Conservation (phyloP, 176 grass and related monocot species). For the Secale cereale region DNA sequence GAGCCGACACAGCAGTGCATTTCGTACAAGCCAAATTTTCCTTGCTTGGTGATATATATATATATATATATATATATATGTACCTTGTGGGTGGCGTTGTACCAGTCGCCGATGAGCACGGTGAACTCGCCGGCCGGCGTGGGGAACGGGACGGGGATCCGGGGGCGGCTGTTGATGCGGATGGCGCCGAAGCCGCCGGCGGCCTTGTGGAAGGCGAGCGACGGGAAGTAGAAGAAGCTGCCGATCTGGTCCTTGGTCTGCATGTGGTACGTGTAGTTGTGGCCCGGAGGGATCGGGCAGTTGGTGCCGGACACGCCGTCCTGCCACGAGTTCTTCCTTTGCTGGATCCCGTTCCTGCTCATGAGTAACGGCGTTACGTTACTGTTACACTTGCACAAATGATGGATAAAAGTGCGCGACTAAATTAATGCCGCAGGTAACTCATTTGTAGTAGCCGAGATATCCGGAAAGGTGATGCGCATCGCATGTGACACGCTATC, state of each 20-base stretch:
- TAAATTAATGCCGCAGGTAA: background rate
- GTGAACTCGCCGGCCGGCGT: constrained; percentile 57
- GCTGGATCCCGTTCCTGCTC: constrained; percentile 74
- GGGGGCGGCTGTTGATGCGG: constrained; percentile 46
- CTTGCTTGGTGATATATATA: too few species aligned
- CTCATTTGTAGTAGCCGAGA: background rate
- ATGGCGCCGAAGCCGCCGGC: constrained; percentile 71
- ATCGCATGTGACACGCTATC: too few species aligned
- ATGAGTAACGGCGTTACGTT: too few species aligned
- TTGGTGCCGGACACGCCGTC: constrained; percentile 82
- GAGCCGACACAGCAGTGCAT: background rate
- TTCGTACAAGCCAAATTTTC: background rate
- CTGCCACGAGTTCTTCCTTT: constrained; percentile 79
- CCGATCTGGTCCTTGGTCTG: constrained; percentile 95
- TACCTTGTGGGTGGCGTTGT: constrained; percentile 54
- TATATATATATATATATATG: too few species aligned
- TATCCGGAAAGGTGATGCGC: background rate
- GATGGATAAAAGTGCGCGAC: background rate
- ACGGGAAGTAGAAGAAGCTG: constrained; percentile 93
- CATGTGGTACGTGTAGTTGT: constrained; percentile 77
- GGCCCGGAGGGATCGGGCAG: constrained; percentile 61
- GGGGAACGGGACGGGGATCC: constrained; percentile 59
- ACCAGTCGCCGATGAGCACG: constrained; percentile 81
- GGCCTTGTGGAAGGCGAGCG: constrained; percentile 77
- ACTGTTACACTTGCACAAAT: background rate